These are phyloP conservation scores for Trypanosoma lewisi DNA, from an alignment of 208 protist genomes.

Conservation along the genomic window DNA sequence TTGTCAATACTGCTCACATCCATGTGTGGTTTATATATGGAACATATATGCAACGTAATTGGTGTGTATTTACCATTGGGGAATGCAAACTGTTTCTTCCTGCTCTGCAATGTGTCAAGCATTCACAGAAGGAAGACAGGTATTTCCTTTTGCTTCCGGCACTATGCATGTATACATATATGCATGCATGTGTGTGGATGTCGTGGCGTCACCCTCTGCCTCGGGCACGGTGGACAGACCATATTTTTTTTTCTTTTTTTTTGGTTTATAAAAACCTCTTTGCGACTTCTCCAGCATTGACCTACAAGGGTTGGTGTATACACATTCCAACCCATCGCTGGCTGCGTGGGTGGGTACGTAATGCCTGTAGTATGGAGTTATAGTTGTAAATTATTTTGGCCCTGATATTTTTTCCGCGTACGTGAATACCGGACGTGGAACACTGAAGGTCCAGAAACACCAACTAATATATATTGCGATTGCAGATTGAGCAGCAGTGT, in stretches of 20 bases:
- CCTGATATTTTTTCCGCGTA: not conserved
- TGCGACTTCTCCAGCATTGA: not conserved
- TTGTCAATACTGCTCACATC: too few species aligned
- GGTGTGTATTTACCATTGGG: too few species aligned
- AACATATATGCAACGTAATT: too few species aligned
- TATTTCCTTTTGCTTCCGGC: not conserved
- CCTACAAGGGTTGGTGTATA: not conserved
- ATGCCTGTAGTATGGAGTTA: too few species aligned
- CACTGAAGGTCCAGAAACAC: not conserved
- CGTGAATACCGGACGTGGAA: not conserved
- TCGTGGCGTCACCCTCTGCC: not conserved
- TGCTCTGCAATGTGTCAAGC: not conserved
- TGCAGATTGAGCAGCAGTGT: not conserved
- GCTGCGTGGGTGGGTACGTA: not conserved
- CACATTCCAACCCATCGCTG: not conserved
- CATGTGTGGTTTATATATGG: too few species aligned
- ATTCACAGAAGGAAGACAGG: not conserved
- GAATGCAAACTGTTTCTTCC: not conserved
- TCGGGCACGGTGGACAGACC: not conserved
- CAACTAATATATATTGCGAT: not conserved
- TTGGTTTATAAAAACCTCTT: not conserved
- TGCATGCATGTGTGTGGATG: not conserved
- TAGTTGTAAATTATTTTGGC: not conserved
- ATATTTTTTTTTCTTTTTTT: slow-evolving; percentile 5
- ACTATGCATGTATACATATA: not conserved